Conservation (phyloP, 306 rosid genomes). For the Prosopis cineraria region DNA sequence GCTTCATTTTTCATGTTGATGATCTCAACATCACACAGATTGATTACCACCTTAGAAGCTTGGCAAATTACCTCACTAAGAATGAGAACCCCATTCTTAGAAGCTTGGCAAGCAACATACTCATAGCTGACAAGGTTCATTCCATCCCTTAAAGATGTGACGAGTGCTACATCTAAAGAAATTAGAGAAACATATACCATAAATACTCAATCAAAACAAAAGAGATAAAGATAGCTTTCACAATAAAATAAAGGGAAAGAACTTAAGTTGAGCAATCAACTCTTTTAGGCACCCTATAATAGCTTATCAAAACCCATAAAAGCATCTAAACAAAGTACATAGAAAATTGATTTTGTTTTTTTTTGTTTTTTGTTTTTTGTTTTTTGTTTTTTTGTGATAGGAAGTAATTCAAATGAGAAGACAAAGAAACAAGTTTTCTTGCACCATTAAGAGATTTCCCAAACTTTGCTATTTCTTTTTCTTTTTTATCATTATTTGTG, state of each 20-base stretch:
- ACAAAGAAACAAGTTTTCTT: constrained; percentile 5
- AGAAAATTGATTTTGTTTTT: too few species aligned
- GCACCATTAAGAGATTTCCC: background rate
- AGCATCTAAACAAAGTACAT: background rate
- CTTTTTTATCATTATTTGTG: background rate
- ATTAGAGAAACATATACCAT: constrained; percentile 21
- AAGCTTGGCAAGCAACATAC: constrained; percentile 88
- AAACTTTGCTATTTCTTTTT: background rate
- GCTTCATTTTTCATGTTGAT: background rate
- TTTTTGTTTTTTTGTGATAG: constrained; percentile 16
- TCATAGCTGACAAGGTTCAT: constrained; percentile 95
- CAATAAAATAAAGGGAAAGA: background rate
- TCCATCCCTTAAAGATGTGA: constrained; percentile 87
- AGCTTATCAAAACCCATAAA: too few species aligned
- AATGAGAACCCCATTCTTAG: constrained; percentile 79
- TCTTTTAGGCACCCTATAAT: constrained; percentile 21
- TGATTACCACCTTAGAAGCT: background rate
- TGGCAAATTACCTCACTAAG: constrained; percentile 59
- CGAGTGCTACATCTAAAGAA: constrained; percentile 67
- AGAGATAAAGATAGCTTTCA: constrained; percentile 18
- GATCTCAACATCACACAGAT: constrained; percentile 5
- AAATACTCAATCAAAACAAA: constrained; percentile 13
- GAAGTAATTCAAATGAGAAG: constrained; percentile 9
- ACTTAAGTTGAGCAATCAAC: constrained; percentile 15
- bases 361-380: too few species aligned